A percentile compares a stretch with the other conserved stretches of the same genome.
phyloP scores from a whole-genome alignment of 140 eudicot genomes.

The Cichorium intybus region DNA sequence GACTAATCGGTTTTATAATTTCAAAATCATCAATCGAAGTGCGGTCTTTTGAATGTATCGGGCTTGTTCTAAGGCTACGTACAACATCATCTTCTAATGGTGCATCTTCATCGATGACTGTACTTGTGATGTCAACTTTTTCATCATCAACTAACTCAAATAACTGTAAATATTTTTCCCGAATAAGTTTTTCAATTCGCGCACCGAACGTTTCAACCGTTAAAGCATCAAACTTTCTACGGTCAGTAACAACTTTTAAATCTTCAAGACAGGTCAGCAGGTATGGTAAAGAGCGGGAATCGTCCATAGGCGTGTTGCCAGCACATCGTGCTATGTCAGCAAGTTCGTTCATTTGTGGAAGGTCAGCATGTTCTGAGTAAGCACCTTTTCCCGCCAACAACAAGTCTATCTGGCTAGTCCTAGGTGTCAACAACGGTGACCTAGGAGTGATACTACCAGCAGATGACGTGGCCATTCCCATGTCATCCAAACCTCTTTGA shows the following conservation, averaged over 20 bases:
- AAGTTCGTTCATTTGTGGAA: conserved; percentile 93
- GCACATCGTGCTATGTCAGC: conserved; percentile 96
- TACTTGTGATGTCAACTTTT: conserved; percentile 76
- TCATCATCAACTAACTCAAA: conserved; percentile 91
- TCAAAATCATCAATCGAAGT: conserved; percentile 98
- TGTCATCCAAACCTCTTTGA: conserved; percentile 94
- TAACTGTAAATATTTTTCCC: conserved; percentile 93
- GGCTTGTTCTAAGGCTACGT: conserved; percentile 95
- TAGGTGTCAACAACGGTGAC: conserved; percentile 85
- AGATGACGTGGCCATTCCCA: conserved; percentile 96
- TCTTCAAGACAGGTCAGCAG: conserved; percentile 92
- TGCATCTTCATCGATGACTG: conserved; percentile 95
- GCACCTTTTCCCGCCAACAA: conserved; percentile 84
- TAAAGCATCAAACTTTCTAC: conserved; percentile 84
- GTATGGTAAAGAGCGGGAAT: conserved; percentile 72
- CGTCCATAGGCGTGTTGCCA: conserved; percentile 76
- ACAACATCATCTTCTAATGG: conserved; percentile 95
- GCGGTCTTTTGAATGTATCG: conserved; percentile 90
- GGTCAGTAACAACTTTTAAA: conserved; percentile 76
- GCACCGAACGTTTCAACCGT: conserved; percentile 97
- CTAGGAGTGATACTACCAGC: conserved; percentile 98
- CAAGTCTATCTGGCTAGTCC: conserved; percentile 69
- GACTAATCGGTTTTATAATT: conserved; percentile 97
- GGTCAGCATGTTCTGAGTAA: conserved; percentile 81
- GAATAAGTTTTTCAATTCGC: conserved; percentile 87